phyloP scores from a whole-genome alignment of 2,329 filamentous ascomycete genomes.

The Ophiocordyceps sinensis region DNA sequence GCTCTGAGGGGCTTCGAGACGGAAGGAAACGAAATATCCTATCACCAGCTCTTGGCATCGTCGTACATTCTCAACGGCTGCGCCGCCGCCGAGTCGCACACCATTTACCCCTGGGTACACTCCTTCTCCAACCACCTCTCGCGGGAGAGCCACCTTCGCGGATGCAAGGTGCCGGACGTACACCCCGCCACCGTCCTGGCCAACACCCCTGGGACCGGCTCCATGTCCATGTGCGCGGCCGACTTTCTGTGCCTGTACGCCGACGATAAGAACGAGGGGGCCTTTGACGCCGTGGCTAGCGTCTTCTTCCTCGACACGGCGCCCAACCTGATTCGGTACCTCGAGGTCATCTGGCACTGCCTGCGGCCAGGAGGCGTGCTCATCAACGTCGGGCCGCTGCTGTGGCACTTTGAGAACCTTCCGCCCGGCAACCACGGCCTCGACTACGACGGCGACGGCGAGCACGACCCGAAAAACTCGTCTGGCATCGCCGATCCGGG shows the following conservation, averaged over 20 bases:
- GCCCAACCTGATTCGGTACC: constrained; percentile 79
- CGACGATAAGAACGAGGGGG: constrained; percentile 40
- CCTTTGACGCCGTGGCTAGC: constrained; percentile 71
- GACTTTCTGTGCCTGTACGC: constrained; percentile 86
- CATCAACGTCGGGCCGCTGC: constrained; percentile 77
- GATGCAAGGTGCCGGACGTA: constrained; percentile 66
- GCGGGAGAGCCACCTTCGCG: constrained; percentile 59
- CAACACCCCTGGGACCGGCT: constrained; percentile 26
- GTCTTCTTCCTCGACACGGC: constrained; percentile 98
- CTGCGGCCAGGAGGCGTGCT: constrained; percentile 66
- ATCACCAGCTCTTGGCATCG: constrained; percentile 86
- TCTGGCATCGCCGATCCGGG: constrained; percentile 77
- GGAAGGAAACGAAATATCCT: constrained; percentile 93
- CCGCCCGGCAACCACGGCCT: constrained; percentile 42
- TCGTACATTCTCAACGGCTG: constrained; percentile 62
- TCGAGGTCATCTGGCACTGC: constrained; percentile 69
- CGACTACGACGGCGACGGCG: constrained; percentile 34
- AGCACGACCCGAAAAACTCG: constrained; percentile 31
- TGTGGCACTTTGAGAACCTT: constrained; percentile 90
- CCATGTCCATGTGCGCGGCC: constrained; percentile 85
- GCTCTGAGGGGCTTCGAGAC: constrained; percentile 56
- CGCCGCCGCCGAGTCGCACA: constrained; percentile 44
- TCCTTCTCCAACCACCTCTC: constrained; percentile 75
- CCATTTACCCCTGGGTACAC: constrained; percentile 72
- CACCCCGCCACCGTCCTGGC: constrained; percentile 48